phyloP scores from a whole-genome alignment of 768 basidiomycete species.

The Mycena alexandri region DNA sequence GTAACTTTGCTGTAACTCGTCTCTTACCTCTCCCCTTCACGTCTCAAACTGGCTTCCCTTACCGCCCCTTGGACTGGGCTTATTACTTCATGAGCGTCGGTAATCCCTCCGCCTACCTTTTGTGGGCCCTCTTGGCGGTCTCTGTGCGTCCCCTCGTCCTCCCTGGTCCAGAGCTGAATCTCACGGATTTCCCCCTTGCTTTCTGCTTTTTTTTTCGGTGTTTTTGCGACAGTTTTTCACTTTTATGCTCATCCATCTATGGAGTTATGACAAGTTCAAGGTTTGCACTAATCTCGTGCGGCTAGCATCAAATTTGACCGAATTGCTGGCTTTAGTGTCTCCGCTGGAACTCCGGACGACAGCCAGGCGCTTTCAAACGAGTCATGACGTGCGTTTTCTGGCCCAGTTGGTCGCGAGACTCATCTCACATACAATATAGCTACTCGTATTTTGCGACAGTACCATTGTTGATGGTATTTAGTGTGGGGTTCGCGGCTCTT shows the following conservation, averaged over 20 bases:
- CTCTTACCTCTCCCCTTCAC: constrained; percentile 7
- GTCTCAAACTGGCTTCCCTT: constrained; percentile 48
- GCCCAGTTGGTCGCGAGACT: constrained; percentile 5
- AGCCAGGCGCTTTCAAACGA: constrained; percentile 88
- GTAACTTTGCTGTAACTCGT: constrained; percentile 29
- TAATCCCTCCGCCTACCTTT: constrained; percentile 79
- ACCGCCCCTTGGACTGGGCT: constrained; percentile 37
- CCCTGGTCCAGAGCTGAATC: constrained; percentile 43
- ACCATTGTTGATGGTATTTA: constrained; percentile 74
- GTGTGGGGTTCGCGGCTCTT: constrained; percentile 69
- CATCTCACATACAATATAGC: constrained; percentile 48
- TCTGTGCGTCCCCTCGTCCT: constrained; percentile 68
- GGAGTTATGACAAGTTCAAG: constrained; percentile 82
- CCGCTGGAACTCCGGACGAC: constrained; percentile 79
- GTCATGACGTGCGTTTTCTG: constrained; percentile 84
- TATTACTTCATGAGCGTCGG: constrained; percentile 72
- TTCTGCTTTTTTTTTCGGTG: constrained; percentile 15
- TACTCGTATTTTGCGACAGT: constrained; percentile 86
- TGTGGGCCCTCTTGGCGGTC: constrained; percentile 80
- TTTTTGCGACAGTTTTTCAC: constrained; percentile 65
- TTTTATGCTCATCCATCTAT: constrained; percentile 82
- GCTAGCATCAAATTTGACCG: neutral
- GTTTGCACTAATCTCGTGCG: neutral
- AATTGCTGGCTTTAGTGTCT: constrained; percentile 56
- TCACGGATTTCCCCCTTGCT: constrained; percentile 8